A percentile compares a stretch with the other conserved stretches of the same genome.
phyloP scores from a whole-genome alignment of 2,329 filamentous ascomycete species.

The Didymella exigua region DNA sequence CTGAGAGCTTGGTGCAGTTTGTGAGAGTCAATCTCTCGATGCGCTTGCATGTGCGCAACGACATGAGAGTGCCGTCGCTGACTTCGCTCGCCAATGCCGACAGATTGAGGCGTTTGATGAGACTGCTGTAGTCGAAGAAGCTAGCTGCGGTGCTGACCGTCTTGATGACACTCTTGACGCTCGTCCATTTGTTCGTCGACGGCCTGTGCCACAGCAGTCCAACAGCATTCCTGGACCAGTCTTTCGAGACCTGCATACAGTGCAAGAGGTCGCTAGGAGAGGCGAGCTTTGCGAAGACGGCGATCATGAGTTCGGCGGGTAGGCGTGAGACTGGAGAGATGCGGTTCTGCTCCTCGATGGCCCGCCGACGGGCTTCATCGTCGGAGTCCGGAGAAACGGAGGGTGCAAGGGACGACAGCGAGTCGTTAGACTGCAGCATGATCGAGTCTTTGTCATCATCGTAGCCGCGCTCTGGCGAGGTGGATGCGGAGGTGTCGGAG shows the following conservation, averaged over 20 bases:
- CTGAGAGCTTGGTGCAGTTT: constrained; percentile 83
- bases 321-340: constrained; percentile 81
- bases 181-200: constrained; percentile 83
- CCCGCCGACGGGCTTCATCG: constrained; percentile 65
- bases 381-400: constrained; percentile 77
- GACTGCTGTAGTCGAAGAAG: constrained; percentile 86
- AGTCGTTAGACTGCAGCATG: constrained; percentile 81
- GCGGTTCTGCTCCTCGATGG: constrained; percentile 68
- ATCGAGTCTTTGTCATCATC: constrained; percentile 96
- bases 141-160: constrained; percentile 75
- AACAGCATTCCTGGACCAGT: constrained; percentile 91
- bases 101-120: constrained; percentile 91
- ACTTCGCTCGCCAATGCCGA: constrained; percentile 76
- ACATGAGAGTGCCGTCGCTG: constrained; percentile 86
- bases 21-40: constrained; percentile 93
- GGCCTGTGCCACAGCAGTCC: constrained; percentile 95
- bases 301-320: constrained; percentile 92
- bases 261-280: constrained; percentile 77
- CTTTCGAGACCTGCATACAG: constrained; percentile 92
- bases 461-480: constrained; percentile 75
- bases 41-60: constrained; percentile 82
- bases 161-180: constrained; percentile 78
- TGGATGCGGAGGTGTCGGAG: constrained; percentile 67
- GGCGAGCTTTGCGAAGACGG: constrained; percentile 84
- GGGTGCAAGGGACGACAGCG: constrained; percentile 85